Evolutionary conservation across 2,329 filamentous ascomycete genomes (phyloP).

Genomic region (Thielaviopsis euricoi): DNA sequence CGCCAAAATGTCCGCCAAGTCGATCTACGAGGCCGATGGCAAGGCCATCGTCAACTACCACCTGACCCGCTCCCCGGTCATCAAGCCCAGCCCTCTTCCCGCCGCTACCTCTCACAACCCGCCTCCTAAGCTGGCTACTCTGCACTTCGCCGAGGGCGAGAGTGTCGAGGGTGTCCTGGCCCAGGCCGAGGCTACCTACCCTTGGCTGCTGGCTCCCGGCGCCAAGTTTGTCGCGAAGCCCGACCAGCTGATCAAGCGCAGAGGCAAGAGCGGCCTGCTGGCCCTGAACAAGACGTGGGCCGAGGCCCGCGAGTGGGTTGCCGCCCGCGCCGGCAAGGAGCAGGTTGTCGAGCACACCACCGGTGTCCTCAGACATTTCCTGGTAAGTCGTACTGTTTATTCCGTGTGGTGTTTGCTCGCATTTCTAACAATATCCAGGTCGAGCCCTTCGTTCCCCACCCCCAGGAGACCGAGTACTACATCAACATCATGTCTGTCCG

Average conservation of each 20-base stretch:
- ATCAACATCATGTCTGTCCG: slow-evolving; percentile 99
- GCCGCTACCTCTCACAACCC: slow-evolving; percentile 76
- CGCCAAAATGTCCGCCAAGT: slow-evolving; percentile 48
- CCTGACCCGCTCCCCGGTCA: slow-evolving; percentile 89
- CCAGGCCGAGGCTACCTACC: slow-evolving; percentile 91
- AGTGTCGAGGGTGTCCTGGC: slow-evolving; percentile 71
- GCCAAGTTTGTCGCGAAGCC: slow-evolving; percentile 97
- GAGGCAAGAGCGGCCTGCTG: slow-evolving; percentile 95
- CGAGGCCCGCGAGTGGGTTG: slow-evolving; percentile 87
- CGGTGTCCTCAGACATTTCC: slow-evolving; percentile 81
- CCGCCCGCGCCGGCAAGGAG: slow-evolving; percentile 75
- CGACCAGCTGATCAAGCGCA: slow-evolving; percentile 98
- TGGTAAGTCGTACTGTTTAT: slow-evolving; percentile 28
- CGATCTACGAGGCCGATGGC: slow-evolving; percentile 96
- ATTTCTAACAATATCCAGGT: slow-evolving; percentile 21
- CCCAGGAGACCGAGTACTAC: slow-evolving; percentile 94
- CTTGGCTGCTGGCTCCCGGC: slow-evolving; percentile 72
- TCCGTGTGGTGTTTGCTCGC: not conserved
- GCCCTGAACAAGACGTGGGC: slow-evolving; percentile 95
- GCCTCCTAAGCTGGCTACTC: slow-evolving; percentile 73
- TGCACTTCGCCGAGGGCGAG: slow-evolving; percentile 84
- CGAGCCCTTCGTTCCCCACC: slow-evolving; percentile 95
- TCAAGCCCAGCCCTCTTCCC: slow-evolving; percentile 94
- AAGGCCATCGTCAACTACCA: slow-evolving; percentile 99
- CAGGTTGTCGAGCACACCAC: slow-evolving; percentile 86